Percentiles rank a stretch among this genome's conserved stretches.
phyloP scores from a whole-genome alignment of 108 stramenopile genomes.

The Cyclotella baltica region DNA sequence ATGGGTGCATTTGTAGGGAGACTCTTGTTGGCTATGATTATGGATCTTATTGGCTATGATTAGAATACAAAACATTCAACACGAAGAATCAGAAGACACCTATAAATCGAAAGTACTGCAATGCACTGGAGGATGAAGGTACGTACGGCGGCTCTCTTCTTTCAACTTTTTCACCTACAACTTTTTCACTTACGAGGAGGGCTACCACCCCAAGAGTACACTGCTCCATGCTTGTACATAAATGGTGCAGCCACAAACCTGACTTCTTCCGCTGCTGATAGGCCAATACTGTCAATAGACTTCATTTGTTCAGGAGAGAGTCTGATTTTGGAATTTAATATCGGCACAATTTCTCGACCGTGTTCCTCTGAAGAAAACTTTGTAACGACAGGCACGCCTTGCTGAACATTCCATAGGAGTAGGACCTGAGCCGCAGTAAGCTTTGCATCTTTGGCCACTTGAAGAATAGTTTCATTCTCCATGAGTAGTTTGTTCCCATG shows the following conservation, averaged over 20 bases:
- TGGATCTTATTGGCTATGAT: too few species aligned
- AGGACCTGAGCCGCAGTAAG: conserved; percentile 70
- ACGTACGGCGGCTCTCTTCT: too few species aligned
- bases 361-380: conserved; percentile 62
- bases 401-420: conserved; percentile 78
- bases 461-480: conserved; percentile 27
- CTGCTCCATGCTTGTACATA: conserved; percentile 65
- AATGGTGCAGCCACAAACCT: conserved; percentile 84
- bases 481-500: conserved; percentile 47
- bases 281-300: conserved; percentile 51
- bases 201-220: conserved; percentile 64
- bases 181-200: conserved; percentile 5
- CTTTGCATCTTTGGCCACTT: conserved; percentile 39
- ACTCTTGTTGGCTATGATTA: too few species aligned
- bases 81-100: too few species aligned
- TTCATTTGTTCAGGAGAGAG: conserved; percentile 66
- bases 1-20: too few species aligned
- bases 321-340: conserved; percentile 12
- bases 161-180: not conserved
- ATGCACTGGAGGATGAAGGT: too few species aligned
- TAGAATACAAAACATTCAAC: too few species aligned
- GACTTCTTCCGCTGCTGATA: not conserved
- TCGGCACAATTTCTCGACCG: conserved; percentile 42
- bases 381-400: conserved; percentile 67
- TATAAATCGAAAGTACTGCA: too few species aligned